Base-by-base conservation (phyloP, 2,329 filamentous ascomycete species). In the Gremmenia infestans region DNA sequence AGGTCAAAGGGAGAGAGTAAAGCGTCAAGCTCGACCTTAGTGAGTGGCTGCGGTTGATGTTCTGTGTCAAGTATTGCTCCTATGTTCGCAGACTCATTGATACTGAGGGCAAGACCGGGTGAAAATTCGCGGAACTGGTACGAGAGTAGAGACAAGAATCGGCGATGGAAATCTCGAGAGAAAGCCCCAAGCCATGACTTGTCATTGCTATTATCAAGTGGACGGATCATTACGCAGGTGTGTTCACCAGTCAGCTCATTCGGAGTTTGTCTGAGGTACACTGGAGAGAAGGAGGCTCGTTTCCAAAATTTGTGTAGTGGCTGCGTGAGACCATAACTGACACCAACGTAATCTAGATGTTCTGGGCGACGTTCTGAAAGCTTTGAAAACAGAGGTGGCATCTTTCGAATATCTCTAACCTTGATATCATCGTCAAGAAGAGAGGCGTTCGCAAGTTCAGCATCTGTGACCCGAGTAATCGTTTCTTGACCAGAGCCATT, bases 181-280 rank as follows among this genome's bases (percentile, higher is more conserved):
- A 95, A 99, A 2, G 91, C 91, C 15, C 89, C 90, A 0, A 97
- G 84, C 94, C 94, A 97, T 66, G 82, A 84, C 55, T 78, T 78
- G 63, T 96, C 91, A 43, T 85, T 85, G 53, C 77, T 78, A 52
- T 73, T 77, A 57, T 83, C 79, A 6, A 99, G 79, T 1, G 91
- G 88, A 55, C 91, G 85, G 49, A 99, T 81, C 95, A 99, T 99
- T 28, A 99, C 93, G 70, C 91, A 97, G 0, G 94, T 96, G 71
- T 99, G 94, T 73, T 99, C 94, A 54, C 94, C 94, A 0, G 95
- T 99, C 47, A 99, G 79, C 55, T 97, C 94, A 70, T 97, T 99
- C 51, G 94, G 81, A 2, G 95, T 99, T 75, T 99, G 94, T 36
- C 94, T 83, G 14, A 99, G 81, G 68, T 99, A 99, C 0, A 99